Percentiles rank a stretch among this genome's conserved stretches.
Evolutionary conservation across 2,329 filamentous ascomycete genomes (phyloP).

Genomic region (Pseudogymnoascus sp.): DNA sequence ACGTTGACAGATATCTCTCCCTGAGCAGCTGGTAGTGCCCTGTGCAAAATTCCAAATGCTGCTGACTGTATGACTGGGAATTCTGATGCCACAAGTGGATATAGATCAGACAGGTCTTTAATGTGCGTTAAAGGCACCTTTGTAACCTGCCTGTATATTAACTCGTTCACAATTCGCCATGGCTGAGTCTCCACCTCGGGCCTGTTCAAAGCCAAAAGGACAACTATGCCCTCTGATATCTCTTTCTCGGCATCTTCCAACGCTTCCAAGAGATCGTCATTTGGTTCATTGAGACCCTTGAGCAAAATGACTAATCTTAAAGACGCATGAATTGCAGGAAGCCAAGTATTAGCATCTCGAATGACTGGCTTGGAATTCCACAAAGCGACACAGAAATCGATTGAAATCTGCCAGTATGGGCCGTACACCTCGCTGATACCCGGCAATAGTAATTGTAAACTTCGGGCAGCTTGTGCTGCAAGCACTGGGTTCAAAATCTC

Average conservation of each 20-base stretch:
- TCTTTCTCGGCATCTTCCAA: constrained; percentile 52
- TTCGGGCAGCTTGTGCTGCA: constrained; percentile 47
- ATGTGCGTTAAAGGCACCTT: constrained; percentile 56
- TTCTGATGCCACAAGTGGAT: constrained; percentile 65
- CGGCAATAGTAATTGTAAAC: constrained; percentile 57
- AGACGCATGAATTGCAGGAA: constrained; percentile 63
- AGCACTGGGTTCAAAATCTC: constrained; percentile 38
- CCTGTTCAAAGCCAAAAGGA: constrained; percentile 51
- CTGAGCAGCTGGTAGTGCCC: constrained; percentile 68
- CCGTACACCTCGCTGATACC: constrained; percentile 78
- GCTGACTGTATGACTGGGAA: constrained; percentile 70
- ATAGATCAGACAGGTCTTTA: constrained; percentile 60
- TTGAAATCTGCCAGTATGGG: constrained; percentile 67
- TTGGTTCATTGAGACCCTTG: constrained; percentile 59
- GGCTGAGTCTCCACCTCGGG: constrained; percentile 48
- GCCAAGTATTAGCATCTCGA: constrained; percentile 37
- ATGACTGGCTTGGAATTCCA: constrained; percentile 44
- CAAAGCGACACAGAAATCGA: constrained; percentile 50
- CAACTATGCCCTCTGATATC: constrained; percentile 52
- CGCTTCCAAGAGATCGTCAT: constrained; percentile 77
- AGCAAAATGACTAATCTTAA: constrained; percentile 62
- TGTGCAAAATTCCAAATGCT: constrained; percentile 72
- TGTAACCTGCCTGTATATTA: constrained; percentile 62
- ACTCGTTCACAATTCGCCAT: constrained; percentile 64
- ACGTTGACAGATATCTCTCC: constrained; percentile 75